phyloP scores from a whole-genome alignment of 257 asterid species.

The Verbena officinalis region DNA sequence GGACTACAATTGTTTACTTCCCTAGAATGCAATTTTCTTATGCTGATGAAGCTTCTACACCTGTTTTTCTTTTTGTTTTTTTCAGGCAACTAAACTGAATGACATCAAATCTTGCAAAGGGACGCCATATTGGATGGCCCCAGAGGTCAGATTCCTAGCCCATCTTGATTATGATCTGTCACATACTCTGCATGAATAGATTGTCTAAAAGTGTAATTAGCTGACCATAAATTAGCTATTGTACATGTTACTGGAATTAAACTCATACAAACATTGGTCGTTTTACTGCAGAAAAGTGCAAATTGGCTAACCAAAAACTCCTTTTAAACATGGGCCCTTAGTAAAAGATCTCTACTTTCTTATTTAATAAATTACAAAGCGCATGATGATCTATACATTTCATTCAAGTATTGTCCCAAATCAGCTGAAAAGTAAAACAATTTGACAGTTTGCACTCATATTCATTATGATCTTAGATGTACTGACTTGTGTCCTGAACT shows the following conservation, averaged over 20 bases:
- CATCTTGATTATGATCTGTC: conserved; percentile 20
- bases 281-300: conserved; percentile 12
- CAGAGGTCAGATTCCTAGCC: conserved; percentile 51
- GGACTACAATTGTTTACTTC: conserved; percentile 10
- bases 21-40: not conserved
- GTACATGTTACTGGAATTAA: not conserved
- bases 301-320: conserved; percentile 6
- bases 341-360: not conserved
- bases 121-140: conserved; percentile 77
- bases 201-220: not conserved
- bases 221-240: too few relatives aligned
- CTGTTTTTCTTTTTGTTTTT: conserved; percentile 36
- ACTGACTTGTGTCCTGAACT: not conserved
- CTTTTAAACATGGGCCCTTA: conserved; percentile 1
- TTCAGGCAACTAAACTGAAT: conserved; percentile 58
- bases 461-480: not conserved
- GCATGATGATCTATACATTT: not conserved
- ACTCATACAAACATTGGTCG: not conserved
- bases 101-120: conserved; percentile 77
- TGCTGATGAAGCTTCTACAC: conserved; percentile 19
- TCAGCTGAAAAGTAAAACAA: not conserved
- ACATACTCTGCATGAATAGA: not conserved
- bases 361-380: not conserved
- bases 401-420: not conserved
- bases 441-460: conserved; percentile 5